These are phyloP conservation scores for Geotrichum bryndzae DNA, from an alignment of 1,139 yeast species.

Conservation along the genomic window DNA sequence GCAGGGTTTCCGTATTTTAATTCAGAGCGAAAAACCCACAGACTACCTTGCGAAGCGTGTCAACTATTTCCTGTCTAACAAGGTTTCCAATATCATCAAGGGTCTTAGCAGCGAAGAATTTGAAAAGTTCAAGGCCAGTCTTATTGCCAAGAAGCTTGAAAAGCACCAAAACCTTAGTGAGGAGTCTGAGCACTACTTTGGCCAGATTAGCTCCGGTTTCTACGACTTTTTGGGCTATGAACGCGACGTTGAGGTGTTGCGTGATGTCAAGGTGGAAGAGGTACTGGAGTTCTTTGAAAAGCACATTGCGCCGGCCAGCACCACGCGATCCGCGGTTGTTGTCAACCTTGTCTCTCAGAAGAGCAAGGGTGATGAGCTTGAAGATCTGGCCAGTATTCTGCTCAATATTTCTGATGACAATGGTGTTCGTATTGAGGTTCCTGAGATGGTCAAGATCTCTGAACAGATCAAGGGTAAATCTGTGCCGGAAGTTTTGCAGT, in stretches of 20 bases:
- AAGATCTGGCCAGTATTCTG: no score
- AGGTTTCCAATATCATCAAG: constrained; percentile 38
- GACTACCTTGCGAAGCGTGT: constrained; percentile 73
- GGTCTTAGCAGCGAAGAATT: constrained; percentile 57
- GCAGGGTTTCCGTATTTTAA: constrained; percentile 67
- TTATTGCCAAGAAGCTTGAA: constrained; percentile 58
- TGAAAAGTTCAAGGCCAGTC: constrained; percentile 59
- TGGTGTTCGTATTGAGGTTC: no score
- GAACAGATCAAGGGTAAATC: no score
- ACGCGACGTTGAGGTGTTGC: constrained; percentile 53
- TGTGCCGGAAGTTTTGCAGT: no score
- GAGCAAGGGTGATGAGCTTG: no score
- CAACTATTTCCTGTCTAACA: constrained; percentile 49
- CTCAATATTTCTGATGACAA: no score
- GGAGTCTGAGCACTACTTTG: constrained; percentile 63
- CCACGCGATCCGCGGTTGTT: no score
- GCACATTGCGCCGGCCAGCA: constrained; percentile 32
- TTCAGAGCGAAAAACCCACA: constrained; percentile 80
- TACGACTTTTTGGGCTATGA: constrained; percentile 60
- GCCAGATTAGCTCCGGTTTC: constrained; percentile 64
- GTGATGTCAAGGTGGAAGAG: constrained; percentile 50
- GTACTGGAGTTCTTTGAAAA: constrained; percentile 50
- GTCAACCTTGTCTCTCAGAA: no score
- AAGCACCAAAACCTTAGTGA: constrained; percentile 73
- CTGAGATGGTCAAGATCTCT: no score